phyloP scores from a whole-genome alignment of 2,329 filamentous ascomycete species.

The Drechslerella stenobrocha region DNA sequence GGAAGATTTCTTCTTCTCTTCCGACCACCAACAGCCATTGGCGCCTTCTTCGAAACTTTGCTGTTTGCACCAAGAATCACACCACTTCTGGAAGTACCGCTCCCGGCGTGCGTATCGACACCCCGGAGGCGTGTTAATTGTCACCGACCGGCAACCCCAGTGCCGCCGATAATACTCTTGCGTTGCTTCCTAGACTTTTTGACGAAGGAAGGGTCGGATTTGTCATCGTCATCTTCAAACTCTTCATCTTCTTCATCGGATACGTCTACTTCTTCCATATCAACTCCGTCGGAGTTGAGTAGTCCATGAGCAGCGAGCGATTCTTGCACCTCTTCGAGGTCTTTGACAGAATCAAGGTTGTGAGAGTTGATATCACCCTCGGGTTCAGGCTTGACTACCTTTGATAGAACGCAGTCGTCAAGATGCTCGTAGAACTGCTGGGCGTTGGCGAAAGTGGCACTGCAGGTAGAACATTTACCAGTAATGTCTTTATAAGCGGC shows the following conservation, averaged over 20 bases:
- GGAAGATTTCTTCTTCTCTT: constrained; percentile 95
- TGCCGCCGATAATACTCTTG: constrained; percentile 43
- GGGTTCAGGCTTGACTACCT: constrained; percentile 72
- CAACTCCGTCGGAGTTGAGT: constrained; percentile 50
- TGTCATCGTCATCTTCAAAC: constrained; percentile 64
- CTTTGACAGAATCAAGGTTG: constrained; percentile 67
- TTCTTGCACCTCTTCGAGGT: constrained; percentile 59
- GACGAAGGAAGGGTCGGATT: constrained; percentile 60
- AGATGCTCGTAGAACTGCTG: constrained; percentile 98
- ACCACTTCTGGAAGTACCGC: constrained; percentile 55
- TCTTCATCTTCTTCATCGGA: constrained; percentile 62
- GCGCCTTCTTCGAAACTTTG: constrained; percentile 43
- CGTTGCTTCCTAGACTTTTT: constrained; percentile 47
- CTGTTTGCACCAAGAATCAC: constrained; percentile 37
- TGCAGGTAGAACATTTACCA: constrained; percentile 90
- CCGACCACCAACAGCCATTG: constrained; percentile 64
- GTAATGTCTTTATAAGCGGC: constrained; percentile 64
- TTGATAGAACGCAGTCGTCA: constrained; percentile 72
- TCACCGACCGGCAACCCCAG: constrained; percentile 49
- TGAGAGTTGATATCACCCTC: constrained; percentile 68
- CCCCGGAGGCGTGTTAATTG: constrained; percentile 47
- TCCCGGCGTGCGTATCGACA: constrained; percentile 48
- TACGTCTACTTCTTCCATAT: constrained; percentile 47
- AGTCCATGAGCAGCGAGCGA: constrained; percentile 50
- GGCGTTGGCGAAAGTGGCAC: constrained; percentile 76